A percentile compares a stretch with the other conserved stretches of the same genome.
Conservation (phyloP, 805 yeast genomes). For the Candida arabinofermentans region DNA sequence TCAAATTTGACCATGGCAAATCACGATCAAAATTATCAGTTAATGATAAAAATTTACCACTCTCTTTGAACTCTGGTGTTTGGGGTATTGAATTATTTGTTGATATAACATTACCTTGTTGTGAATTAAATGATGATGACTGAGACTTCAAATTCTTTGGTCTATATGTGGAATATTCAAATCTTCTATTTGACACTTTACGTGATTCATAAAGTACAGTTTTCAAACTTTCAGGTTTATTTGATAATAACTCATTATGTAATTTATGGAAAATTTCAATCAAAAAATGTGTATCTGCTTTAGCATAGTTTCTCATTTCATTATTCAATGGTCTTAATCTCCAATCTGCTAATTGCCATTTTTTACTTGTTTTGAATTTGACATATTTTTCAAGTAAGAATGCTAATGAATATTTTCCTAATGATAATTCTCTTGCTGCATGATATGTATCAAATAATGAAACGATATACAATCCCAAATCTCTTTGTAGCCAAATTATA, state of each 20-base stretch:
- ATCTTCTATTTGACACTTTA: conserved; percentile 72
- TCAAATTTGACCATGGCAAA: conserved; percentile 61
- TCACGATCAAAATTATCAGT: conserved; percentile 51
- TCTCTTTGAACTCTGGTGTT: conserved; percentile 12
- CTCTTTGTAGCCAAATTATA: conserved; percentile 94
- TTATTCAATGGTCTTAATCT: conserved; percentile 77
- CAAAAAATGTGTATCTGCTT: conserved; percentile 92
- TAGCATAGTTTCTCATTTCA: conserved; percentile 80
- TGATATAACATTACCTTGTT: conserved; percentile 24
- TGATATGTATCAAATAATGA: conserved; percentile 88
- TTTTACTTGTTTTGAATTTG: conserved; percentile 81
- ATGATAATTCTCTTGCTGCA: conserved; percentile 77
- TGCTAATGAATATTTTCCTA: conserved; percentile 82
- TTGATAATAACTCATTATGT: conserved; percentile 57
- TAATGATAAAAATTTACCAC: too few species aligned
- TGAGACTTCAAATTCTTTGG: conserved; percentile 26
- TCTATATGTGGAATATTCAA: conserved; percentile 72
- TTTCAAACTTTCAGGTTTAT: conserved; percentile 40
- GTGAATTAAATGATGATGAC: conserved; percentile 10
- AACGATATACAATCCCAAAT: conserved; percentile 86
- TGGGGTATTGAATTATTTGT: conserved; percentile 29
- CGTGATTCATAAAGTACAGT: conserved; percentile 72
- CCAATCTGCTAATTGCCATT: conserved; percentile 97
- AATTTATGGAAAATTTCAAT: conserved; percentile 75
- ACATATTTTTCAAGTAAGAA: conserved; percentile 77